Evolutionary conservation across 148 eudicot genomes (phyloP).

Genomic region (Camellia sinensis): DNA sequence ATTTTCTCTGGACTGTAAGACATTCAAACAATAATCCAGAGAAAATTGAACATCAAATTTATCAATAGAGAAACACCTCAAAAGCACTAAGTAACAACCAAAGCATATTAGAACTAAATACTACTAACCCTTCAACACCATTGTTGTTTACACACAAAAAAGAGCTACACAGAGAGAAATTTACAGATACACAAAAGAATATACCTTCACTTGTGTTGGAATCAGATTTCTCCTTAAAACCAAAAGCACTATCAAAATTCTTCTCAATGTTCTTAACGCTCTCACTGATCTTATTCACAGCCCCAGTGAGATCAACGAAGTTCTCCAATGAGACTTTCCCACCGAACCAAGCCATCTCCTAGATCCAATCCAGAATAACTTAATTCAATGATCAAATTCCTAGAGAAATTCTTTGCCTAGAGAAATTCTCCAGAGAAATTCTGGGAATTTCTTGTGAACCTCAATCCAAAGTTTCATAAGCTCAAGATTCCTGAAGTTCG

Average conservation of each 20-base stretch:
- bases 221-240: slow-evolving; percentile 20
- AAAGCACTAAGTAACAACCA: too few species aligned
- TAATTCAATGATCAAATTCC: background rate
- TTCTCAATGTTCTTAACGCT: slow-evolving; percentile 88
- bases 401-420: too few species aligned
- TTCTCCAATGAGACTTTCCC: slow-evolving; percentile 70
- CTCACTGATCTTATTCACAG: slow-evolving; percentile 85
- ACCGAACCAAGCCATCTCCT: slow-evolving; percentile 82
- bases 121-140: background rate
- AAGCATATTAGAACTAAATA: too few species aligned
- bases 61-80: too few species aligned
- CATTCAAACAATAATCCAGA: too few species aligned
- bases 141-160: background rate
- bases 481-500: too few species aligned
- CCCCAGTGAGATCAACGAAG: slow-evolving; percentile 77
- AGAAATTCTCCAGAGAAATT: too few species aligned
- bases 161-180: background rate
- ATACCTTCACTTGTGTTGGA: too few species aligned
- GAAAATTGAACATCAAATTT: too few species aligned
- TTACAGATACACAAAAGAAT: background rate
- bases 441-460: too few species aligned
- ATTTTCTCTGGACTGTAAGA: too few species aligned
- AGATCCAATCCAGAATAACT: slow-evolving; percentile 13
- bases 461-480: too few species aligned
- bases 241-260: slow-evolving; percentile 87